Percentiles rank a stretch among this genome's conserved stretches.
phyloP scores from a whole-genome alignment of 345 rosid species.

The Erucastrum elatum region DNA sequence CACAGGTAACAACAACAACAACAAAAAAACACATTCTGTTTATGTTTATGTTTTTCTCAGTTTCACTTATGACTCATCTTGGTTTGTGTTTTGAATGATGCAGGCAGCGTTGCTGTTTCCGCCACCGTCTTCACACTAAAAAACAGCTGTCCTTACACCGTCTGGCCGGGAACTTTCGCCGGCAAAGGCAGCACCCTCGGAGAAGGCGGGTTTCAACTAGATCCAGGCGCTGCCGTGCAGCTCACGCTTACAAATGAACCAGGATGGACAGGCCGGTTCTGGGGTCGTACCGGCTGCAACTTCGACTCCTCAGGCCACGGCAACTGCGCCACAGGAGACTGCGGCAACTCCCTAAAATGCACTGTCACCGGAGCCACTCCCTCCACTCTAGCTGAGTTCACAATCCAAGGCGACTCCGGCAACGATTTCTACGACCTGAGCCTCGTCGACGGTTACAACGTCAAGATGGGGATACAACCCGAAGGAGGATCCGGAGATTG shows the following conservation, averaged over 20 bases:
- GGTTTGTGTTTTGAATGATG: background rate
- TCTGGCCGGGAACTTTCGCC: slow-evolving; percentile 89
- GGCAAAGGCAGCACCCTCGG: slow-evolving; percentile 65
- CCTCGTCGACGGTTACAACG: slow-evolving; percentile 89
- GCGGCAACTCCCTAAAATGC: slow-evolving; percentile 68
- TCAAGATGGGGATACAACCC: slow-evolving; percentile 63
- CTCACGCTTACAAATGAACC: slow-evolving; percentile 51
- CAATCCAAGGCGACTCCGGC: slow-evolving; percentile 40
- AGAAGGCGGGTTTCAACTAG: slow-evolving; percentile 62
- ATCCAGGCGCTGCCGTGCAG: slow-evolving; percentile 53
- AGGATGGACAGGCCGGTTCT: slow-evolving; percentile 85
- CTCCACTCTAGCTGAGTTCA: slow-evolving; percentile 67
- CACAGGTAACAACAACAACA: slow-evolving; percentile 19
- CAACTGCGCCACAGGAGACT: slow-evolving; percentile 76
- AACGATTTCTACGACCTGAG: slow-evolving; percentile 91
- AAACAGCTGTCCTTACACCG: slow-evolving; percentile 64
- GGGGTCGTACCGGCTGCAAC: slow-evolving; percentile 84
- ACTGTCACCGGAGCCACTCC: slow-evolving; percentile 78
- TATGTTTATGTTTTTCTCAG: background rate
- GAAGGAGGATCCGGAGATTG: slow-evolving; percentile 70
- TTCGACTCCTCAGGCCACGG: slow-evolving; percentile 74
- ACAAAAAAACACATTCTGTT: background rate
- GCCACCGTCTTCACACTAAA: slow-evolving; percentile 68
- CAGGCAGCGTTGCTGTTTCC: slow-evolving; percentile 38
- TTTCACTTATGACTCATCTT: background rate